Evolutionary conservation across 345 rosid species (phyloP), one percentile per base, ranked within the genome.

Genomic region (Abelmoschus esculentus): DNA sequence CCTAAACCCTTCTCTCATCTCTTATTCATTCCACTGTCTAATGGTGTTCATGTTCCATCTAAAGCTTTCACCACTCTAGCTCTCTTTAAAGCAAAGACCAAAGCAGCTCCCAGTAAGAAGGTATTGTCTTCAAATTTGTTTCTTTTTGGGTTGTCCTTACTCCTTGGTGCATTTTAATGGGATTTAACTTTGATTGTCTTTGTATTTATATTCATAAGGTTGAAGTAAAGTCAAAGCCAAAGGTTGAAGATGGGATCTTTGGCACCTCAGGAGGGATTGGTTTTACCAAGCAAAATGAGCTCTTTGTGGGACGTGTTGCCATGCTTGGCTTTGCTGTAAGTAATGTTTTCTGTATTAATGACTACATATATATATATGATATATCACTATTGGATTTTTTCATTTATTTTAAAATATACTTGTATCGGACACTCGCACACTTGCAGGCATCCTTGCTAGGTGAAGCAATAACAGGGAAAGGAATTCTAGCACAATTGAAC

Each of bases 281-380:
- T 77, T 93, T 93, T 76, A 93, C 98, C 0, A 93, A 93, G 85
- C 83, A 81, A 69, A 93, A 93, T 60, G 98, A 93, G 76, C 95
- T 93, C 75, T 93, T 93, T 50, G 98, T 93, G 2, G 97, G 98
- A n/a, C 97, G 98, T 65, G 98, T 93, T 11, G 98, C 98, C 74
- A 93, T 93, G 98, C 56, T 93, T 76, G 98, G 98, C 57, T 93
- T 93, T 72, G 98, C 98, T 38, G 98, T 93, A 76, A 89, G 93
- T 75, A 7, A 17, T 14, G 31, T 53, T 31, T 40, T 40, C 44
- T 40, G 11, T 40, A 7, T 38, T 38, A 38, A 38, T 47, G n/a
- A 6, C 57, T 13, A 65, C 38, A 34, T 22, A 28, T 26, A 40
- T 14, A 34, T 22, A 28, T 26, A 40, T 14, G 3, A 14, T 46